Conservation (phyloP, 371 early-diverging fungal genomes). For the Lichtheimia hyalospora region DNA sequence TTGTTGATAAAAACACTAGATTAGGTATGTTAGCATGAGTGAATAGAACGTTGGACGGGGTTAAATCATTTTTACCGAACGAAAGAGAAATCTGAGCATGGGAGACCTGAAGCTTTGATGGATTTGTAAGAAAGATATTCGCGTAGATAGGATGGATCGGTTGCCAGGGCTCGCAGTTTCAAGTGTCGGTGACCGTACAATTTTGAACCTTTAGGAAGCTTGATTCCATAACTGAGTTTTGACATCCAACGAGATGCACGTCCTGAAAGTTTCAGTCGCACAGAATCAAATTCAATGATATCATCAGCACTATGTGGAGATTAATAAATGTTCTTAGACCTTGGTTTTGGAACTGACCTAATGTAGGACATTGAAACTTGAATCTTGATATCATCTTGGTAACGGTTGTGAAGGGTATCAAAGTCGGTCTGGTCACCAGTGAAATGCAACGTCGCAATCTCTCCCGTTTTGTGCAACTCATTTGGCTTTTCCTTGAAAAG, state of each 20-base stretch:
- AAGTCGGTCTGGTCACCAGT: not conserved
- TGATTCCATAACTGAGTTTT: slow-evolving; percentile 31
- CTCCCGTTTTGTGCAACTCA: not conserved
- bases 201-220: slow-evolving; percentile 13
- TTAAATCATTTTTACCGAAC: not conserved
- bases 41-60: not conserved
- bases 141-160: slow-evolving; percentile 38
- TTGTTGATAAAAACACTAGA: slow-evolving; percentile 18
- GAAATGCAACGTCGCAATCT: not conserved
- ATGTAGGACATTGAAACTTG: too few relatives aligned
- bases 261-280: slow-evolving; percentile 24
- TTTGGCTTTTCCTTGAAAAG: not conserved
- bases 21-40: not conserved
- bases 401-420: not conserved
- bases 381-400: too few relatives aligned
- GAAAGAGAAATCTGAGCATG: not conserved
- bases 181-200: slow-evolving; percentile 20
- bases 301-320: not conserved
- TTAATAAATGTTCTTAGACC: too few relatives aligned
- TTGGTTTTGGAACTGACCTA: too few relatives aligned
- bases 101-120: not conserved
- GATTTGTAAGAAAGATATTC: slow-evolving; percentile 20
- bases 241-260: slow-evolving; percentile 24
- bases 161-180: slow-evolving; percentile 28
- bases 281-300: slow-evolving; percentile 15